Percentiles rank a stretch among this genome's conserved stretches.
Conservation (phyloP, 2,329 filamentous ascomycete species). For the Pseudocercospora macadamiae region DNA sequence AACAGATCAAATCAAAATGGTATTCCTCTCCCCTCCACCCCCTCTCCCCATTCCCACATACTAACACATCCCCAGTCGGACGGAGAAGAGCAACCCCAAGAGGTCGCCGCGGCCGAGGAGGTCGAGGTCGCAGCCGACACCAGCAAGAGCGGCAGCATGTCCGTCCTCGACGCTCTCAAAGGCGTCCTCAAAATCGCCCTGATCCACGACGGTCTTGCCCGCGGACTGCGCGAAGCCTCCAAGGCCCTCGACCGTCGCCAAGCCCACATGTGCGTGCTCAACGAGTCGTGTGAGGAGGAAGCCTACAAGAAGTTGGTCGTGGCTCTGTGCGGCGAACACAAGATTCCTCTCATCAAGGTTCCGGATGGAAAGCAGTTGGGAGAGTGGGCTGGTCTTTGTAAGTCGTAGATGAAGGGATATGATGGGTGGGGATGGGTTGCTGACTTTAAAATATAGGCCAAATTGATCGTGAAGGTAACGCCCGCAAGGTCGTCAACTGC, state of each 20-base stretch:
- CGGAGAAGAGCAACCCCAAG: conserved; percentile 96
- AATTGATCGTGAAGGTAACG: conserved; percentile 98
- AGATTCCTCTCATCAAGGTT: conserved; percentile 99
- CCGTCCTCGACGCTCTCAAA: conserved; percentile 97
- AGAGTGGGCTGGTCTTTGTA: conserved; percentile 99
- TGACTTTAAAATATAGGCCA: conserved; percentile 65
- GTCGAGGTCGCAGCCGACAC: conserved; percentile 93
- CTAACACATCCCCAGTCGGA: conserved; percentile 72
- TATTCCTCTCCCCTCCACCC: too few relatives aligned
- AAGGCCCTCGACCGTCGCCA: conserved; percentile 98
- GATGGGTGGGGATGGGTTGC: not conserved
- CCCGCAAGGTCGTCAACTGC: conserved; percentile 99
- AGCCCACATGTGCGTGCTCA: conserved; percentile 99
- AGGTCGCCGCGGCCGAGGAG: conserved; percentile 76
- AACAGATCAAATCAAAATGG: conserved; percentile 33
- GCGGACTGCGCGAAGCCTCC: conserved; percentile 95
- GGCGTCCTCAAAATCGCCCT: conserved; percentile 97
- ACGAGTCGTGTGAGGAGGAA: conserved; percentile 99
- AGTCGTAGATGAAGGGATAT: conserved; percentile 50
- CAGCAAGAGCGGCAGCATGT: conserved; percentile 82
- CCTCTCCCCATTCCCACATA: not conserved
- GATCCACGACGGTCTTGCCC: conserved; percentile 99
- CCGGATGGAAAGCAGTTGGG: conserved; percentile 99
- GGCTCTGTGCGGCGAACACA: conserved; percentile 98
- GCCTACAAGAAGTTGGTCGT: conserved; percentile 99